Percentiles rank a stretch among this genome's conserved stretches.
These are phyloP conservation scores for Rubia tinctorum DNA, from an alignment of 305 asterid genomes.

Conservation along the genomic window DNA sequence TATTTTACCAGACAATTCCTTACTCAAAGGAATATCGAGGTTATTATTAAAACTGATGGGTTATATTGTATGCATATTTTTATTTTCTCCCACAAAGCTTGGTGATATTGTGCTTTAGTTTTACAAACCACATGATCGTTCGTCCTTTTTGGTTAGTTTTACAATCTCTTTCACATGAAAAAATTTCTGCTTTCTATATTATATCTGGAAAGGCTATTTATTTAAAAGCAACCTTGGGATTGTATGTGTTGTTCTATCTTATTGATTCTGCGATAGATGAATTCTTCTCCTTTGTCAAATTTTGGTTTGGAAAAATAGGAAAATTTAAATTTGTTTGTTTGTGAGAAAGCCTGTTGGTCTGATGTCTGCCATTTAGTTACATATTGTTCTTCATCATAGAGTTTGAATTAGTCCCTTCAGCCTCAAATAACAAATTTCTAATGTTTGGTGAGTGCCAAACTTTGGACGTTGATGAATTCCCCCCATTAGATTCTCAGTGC, in stretches of 20 bases:
- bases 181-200: not conserved
- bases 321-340: not conserved
- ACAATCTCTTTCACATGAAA: not conserved
- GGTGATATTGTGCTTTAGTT: not conserved
- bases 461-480: not conserved
- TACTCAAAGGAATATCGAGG: constrained; percentile 48
- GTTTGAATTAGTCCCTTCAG: constrained; percentile 1
- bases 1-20: constrained; percentile 45
- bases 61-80: not conserved
- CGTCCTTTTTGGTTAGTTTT: not conserved
- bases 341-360: not conserved
- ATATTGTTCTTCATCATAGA: not conserved
- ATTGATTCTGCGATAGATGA: not conserved
- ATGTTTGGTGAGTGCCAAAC: not conserved
- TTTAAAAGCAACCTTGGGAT: not conserved
- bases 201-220: not conserved
- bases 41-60: constrained; percentile 23
- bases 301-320: not conserved
- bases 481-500: not conserved
- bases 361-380: not conserved
- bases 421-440: not conserved
- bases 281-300: not conserved
- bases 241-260: not conserved
- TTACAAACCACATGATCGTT: not conserved
- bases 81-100: not conserved